phyloP scores from a whole-genome alignment of 768 basidiomycete species.

The Tylopilus cervinicoccineus region DNA sequence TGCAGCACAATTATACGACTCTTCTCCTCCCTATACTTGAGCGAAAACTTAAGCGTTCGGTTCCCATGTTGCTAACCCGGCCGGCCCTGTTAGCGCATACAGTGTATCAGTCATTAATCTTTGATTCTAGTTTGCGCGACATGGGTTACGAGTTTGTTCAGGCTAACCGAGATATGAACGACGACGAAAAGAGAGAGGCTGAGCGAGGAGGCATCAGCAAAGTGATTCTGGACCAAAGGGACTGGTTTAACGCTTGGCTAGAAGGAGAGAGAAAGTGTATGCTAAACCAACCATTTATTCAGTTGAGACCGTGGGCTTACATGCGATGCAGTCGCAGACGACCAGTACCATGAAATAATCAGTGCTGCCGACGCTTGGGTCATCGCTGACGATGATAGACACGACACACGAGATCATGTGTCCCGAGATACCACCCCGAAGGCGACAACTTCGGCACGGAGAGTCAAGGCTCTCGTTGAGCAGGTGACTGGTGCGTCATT shows the following conservation, averaged over 20 bases:
- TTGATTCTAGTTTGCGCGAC: slow-evolving; percentile 75
- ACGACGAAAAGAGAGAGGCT: slow-evolving; percentile 18
- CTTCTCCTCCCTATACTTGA: slow-evolving; percentile 75
- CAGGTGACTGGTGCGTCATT: slow-evolving; percentile 76
- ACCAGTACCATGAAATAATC: slow-evolving; percentile 84
- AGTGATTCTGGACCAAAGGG: slow-evolving; percentile 73
- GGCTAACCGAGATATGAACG: slow-evolving; percentile 14
- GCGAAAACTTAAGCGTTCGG: slow-evolving; percentile 68
- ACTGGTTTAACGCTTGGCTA: slow-evolving; percentile 93
- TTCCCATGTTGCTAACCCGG: slow-evolving; percentile 68
- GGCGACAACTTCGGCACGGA: slow-evolving; percentile 80
- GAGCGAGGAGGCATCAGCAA: slow-evolving; percentile 79
- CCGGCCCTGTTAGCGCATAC: slow-evolving; percentile 92
- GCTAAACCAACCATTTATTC: slow-evolving; percentile 25
- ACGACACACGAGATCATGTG: slow-evolving; percentile 29
- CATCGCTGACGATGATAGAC: slow-evolving; percentile 63
- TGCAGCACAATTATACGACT: slow-evolving; percentile 79
- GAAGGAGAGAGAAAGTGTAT: slow-evolving; percentile 84
- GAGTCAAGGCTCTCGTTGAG: slow-evolving; percentile 81
- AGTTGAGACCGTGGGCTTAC: neutral
- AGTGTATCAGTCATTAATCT: slow-evolving; percentile 86
- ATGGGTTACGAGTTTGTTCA: slow-evolving; percentile 60
- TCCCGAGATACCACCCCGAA: slow-evolving; percentile 40
- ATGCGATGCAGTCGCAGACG: slow-evolving; percentile 65
- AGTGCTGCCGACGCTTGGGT: slow-evolving; percentile 81